Conservation (phyloP, 1,284 basidiomycete genomes). For the Apiotrichum montevideense region DNA sequence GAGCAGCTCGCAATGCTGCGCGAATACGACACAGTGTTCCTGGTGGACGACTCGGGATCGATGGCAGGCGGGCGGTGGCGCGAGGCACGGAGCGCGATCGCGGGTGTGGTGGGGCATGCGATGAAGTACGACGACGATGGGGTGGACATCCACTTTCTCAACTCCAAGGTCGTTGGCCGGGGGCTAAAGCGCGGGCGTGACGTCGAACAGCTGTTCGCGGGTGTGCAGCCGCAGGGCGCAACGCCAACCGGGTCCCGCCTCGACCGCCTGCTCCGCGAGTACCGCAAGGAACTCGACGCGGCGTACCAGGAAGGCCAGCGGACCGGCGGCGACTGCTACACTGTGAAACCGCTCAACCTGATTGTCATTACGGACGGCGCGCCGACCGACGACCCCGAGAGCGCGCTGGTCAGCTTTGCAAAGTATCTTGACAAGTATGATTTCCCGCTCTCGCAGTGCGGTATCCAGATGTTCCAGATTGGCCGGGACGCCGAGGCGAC, state of each 20-base stretch:
- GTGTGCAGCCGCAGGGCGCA: conserved; percentile 33
- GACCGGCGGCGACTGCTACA: conserved; percentile 5
- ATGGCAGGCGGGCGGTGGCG: conserved; percentile 41
- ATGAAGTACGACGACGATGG: conserved; percentile 39
- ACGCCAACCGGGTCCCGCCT: conserved; percentile 38
- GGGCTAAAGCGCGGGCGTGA: conserved; percentile 22
- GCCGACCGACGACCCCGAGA: conserved; percentile 33
- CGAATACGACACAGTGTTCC: conserved; percentile 41
- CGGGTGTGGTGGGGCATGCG: conserved; percentile 36
- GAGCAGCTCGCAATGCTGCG: conserved; percentile 34
- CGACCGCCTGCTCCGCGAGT: conserved; percentile 34
- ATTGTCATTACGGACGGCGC: conserved; percentile 37
- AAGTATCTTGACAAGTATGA: conserved; percentile 38
- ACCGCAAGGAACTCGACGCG: conserved; percentile 33
- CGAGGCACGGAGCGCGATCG: conserved; percentile 30
- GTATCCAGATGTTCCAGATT: conserved; percentile 47
- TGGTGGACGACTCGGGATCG: conserved; percentile 36
- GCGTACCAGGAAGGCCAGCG: not conserved
- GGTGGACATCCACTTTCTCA: conserved; percentile 43
- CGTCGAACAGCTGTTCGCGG: conserved; percentile 39
- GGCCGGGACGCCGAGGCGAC: conserved; percentile 31
- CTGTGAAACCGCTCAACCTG: conserved; percentile 39
- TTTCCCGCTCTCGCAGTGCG: conserved; percentile 44
- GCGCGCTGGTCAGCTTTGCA: conserved; percentile 26
- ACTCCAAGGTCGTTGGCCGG: conserved; percentile 34